Evolutionary conservation across 768 basidiomycete species (phyloP).

Genomic region (Termitomyces sp.): DNA sequence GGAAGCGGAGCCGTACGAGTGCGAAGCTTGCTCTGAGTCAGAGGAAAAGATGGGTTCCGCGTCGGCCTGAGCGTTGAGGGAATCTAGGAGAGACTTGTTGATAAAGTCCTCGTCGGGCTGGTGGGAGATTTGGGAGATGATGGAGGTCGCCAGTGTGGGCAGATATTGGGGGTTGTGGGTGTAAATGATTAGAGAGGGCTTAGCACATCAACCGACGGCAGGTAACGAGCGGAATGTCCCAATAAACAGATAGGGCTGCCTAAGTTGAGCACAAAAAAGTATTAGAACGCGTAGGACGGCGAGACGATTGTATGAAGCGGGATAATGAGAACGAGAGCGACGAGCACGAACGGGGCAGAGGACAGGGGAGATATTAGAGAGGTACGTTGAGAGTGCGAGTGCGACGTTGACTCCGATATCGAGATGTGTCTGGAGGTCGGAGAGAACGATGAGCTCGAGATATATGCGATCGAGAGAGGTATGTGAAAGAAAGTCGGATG

Average conservation of each 20-base stretch:
- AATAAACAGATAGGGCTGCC: constrained; percentile 5
- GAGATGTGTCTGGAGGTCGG: constrained; percentile 17
- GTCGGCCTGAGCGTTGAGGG: constrained; percentile 80
- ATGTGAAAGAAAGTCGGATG: constrained; percentile 45
- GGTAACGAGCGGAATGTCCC: constrained; percentile 11
- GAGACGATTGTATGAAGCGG: constrained; percentile 9
- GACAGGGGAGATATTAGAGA: constrained; percentile 6
- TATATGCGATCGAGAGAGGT: constrained; percentile 42
- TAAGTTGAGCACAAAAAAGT: constrained; percentile 11
- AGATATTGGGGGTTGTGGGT: constrained; percentile 16
- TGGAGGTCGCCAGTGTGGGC: constrained; percentile 50
- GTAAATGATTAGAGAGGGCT: constrained; percentile 12
- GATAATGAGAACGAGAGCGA: constrained; percentile 12
- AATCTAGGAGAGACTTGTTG: constrained; percentile 80
- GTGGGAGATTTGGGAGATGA: constrained; percentile 32
- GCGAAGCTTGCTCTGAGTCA: constrained; percentile 44
- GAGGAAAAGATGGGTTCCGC: constrained; percentile 58
- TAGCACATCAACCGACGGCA: constrained; percentile 27
- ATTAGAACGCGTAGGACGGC: constrained; percentile 19
- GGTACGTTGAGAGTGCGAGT: constrained; percentile 8
- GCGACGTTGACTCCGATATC: constrained; percentile 15
- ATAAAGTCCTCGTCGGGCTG: constrained; percentile 75
- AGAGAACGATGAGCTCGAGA: constrained; percentile 27
- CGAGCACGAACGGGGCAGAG: constrained; percentile 9
- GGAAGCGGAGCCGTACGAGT: constrained; percentile 44